A percentile compares a stretch with the other conserved stretches of the same genome.
phyloP scores from a whole-genome alignment of 1,139 yeast genomes.

The Taphrina communis region DNA sequence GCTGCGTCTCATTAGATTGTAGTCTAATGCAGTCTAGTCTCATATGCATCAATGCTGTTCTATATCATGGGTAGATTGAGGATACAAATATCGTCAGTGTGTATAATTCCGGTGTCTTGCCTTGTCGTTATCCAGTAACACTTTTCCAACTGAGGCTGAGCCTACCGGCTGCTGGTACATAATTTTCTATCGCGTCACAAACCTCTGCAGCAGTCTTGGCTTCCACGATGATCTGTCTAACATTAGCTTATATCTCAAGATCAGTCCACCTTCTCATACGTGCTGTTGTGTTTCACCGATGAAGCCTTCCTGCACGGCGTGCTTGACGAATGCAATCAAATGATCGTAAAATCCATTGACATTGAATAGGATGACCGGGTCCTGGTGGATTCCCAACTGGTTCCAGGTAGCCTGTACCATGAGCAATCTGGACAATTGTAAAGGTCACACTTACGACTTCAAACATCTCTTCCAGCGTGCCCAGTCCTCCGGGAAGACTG shows the following conservation, averaged over 20 bases:
- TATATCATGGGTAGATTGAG: neutral
- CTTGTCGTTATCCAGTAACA: slow-evolving; percentile 10
- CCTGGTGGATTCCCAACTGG: slow-evolving; percentile 81
- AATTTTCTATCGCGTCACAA: slow-evolving; percentile 64
- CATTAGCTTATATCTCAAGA: neutral
- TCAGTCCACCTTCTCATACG: slow-evolving; percentile 47
- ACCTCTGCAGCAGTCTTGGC: slow-evolving; percentile 67
- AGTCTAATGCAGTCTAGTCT: slow-evolving; percentile 7
- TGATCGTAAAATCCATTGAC: slow-evolving; percentile 80
- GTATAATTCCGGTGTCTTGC: neutral
- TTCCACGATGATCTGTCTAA: slow-evolving; percentile 59
- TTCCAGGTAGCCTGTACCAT: slow-evolving; percentile 71
- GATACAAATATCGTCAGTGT: too few relatives aligned
- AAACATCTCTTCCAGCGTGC: slow-evolving; percentile 84
- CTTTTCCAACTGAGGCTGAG: slow-evolving; percentile 70
- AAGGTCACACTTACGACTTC: slow-evolving; percentile 17
- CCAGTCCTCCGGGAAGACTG: slow-evolving; percentile 92
- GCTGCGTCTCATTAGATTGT: neutral
- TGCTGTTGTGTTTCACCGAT: slow-evolving; percentile 70
- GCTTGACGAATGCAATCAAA: slow-evolving; percentile 61
- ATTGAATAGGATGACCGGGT: slow-evolving; percentile 79
- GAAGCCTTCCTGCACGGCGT: slow-evolving; percentile 62
- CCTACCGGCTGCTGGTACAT: slow-evolving; percentile 73
- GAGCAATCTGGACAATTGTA: neutral
- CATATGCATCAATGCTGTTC: neutral